Percentiles rank a stretch among this genome's conserved stretches.
These are phyloP conservation scores for Clathrus columnatus DNA, from an alignment of 768 basidiomycete genomes.

Conservation along the genomic window DNA sequence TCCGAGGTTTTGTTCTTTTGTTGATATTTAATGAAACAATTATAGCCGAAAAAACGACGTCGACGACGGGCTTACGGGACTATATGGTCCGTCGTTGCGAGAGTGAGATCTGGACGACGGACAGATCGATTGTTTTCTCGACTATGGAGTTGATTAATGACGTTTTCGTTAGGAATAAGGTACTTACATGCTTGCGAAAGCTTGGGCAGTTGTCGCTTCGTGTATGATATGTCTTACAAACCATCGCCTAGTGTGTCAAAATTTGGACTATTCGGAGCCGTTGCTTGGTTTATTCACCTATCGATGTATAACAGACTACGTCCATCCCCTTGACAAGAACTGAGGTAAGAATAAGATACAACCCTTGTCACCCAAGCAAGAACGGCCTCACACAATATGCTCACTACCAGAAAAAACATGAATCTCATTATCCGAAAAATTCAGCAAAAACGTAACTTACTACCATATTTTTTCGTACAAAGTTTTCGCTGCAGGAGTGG, in stretches of 20 bases:
- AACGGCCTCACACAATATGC: slow-evolving; percentile 15
- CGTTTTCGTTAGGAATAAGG: neutral
- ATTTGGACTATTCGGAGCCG: neutral
- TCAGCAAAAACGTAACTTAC: slow-evolving; percentile 76
- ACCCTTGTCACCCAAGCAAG: neutral
- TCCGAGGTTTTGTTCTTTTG: slow-evolving; percentile 59
- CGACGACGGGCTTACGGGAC: slow-evolving; percentile 51
- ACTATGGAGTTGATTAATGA: slow-evolving; percentile 27
- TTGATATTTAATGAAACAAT: neutral
- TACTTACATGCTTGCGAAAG: slow-evolving; percentile 75
- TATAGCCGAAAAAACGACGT: neutral
- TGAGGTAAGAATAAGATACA: slow-evolving; percentile 20
- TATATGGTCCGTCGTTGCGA: slow-evolving; percentile 85
- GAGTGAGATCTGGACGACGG: slow-evolving; percentile 78
- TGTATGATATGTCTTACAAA: slow-evolving; percentile 39
- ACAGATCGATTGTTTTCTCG: slow-evolving; percentile 68
- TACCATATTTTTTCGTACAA: slow-evolving; percentile 98
- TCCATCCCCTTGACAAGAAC: slow-evolving; percentile 65
- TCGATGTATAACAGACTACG: slow-evolving; percentile 78
- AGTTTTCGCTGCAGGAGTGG: slow-evolving; percentile 63
- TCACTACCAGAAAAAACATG: slow-evolving; percentile 1
- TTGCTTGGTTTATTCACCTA: slow-evolving; percentile 40
- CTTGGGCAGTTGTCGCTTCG: slow-evolving; percentile 88
- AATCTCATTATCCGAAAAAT: neutral
- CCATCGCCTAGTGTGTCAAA: neutral